Percentiles rank a stretch among this genome's conserved stretches.
These are phyloP conservation scores for Kluyveromyces siamensis DNA, from an alignment of 805 yeast species.

Conservation along the genomic window DNA sequence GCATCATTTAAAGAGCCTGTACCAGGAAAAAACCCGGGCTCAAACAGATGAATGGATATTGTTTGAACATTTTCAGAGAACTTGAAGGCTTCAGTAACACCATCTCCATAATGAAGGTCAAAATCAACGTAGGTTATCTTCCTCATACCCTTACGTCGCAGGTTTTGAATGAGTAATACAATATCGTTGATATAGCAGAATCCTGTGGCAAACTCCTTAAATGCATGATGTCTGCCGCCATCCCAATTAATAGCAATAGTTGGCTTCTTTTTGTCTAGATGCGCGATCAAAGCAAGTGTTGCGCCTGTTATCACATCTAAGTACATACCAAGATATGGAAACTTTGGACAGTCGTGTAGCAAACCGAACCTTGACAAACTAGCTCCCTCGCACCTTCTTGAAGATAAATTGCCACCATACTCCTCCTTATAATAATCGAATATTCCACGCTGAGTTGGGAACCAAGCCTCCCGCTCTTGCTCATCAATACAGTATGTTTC, in stretches of 20 bases:
- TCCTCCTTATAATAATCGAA: constrained; percentile 7
- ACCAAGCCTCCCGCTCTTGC: constrained; percentile 1
- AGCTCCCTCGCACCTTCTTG: constrained; percentile 5
- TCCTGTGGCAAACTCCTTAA: constrained; percentile 48
- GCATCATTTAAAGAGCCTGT: constrained; percentile 40
- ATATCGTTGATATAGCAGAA: constrained; percentile 70
- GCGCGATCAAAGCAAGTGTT: constrained; percentile 41
- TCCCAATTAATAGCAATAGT: constrained; percentile 57
- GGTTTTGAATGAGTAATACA: constrained; percentile 43
- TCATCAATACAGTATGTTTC: constrained; percentile 3
- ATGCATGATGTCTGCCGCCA: constrained; percentile 73
- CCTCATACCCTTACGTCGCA: constrained; percentile 37
- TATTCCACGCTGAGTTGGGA: constrained; percentile 9
- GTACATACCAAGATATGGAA: constrained; percentile 45
- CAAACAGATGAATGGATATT: constrained; percentile 55
- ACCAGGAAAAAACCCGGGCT: constrained; percentile 66
- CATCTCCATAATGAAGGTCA: constrained; percentile 78
- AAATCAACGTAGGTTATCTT: constrained; percentile 56
- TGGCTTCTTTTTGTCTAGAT: constrained; percentile 21
- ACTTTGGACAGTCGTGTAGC: constrained; percentile 54
- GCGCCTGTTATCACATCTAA: constrained; percentile 46
- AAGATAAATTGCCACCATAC: constrained; percentile 4
- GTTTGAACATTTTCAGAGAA: constrained; percentile 48
- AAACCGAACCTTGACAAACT: constrained; percentile 37
- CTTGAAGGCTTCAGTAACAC: constrained; percentile 59